Evolutionary conservation across 2,329 filamentous ascomycete species (phyloP).

Genomic region (Chaetomium olivaceum): DNA sequence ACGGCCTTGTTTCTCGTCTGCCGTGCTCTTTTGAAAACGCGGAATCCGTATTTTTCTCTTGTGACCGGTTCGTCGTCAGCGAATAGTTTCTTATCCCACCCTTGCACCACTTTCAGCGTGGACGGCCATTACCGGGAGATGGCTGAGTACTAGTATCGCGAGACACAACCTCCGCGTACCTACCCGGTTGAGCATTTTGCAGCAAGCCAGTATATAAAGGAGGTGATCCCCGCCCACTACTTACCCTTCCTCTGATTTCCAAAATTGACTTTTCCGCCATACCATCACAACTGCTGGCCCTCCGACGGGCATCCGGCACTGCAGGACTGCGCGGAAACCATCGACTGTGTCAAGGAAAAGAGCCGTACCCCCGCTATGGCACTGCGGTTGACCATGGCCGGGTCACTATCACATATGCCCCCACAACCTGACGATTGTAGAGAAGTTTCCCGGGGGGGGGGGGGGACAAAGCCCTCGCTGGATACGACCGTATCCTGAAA

Average conservation of each 20-base stretch:
- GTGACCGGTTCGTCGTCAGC: constrained; percentile 23
- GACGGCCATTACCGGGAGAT: neutral
- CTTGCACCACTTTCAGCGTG: too few relatives aligned
- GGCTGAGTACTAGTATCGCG: neutral
- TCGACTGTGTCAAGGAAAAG: constrained; percentile 14
- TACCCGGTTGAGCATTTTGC: constrained; percentile 7
- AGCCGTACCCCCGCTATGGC: neutral
- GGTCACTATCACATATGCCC: neutral
- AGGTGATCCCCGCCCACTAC: constrained; percentile 12
- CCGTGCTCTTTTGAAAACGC: constrained; percentile 17
- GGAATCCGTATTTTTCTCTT: constrained; percentile 17
- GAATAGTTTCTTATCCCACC: neutral
- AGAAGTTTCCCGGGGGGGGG: neutral
- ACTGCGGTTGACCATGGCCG: neutral
- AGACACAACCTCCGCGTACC: neutral
- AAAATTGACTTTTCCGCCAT: constrained; percentile 17
- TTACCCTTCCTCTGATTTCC: constrained; percentile 8
- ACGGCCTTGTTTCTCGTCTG: constrained; percentile 25
- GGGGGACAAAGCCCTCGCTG: constrained; percentile 1
- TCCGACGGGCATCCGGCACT: neutral
- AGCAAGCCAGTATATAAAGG: constrained; percentile 11
- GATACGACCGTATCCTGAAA: constrained; percentile 12
- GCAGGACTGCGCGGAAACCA: constrained; percentile 12
- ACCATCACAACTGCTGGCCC: neutral
- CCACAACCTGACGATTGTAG: neutral